These are phyloP conservation scores for Chrysoporthe austroafricana DNA, from an alignment of 2,329 filamentous ascomycete species.

Conservation along the genomic window DNA sequence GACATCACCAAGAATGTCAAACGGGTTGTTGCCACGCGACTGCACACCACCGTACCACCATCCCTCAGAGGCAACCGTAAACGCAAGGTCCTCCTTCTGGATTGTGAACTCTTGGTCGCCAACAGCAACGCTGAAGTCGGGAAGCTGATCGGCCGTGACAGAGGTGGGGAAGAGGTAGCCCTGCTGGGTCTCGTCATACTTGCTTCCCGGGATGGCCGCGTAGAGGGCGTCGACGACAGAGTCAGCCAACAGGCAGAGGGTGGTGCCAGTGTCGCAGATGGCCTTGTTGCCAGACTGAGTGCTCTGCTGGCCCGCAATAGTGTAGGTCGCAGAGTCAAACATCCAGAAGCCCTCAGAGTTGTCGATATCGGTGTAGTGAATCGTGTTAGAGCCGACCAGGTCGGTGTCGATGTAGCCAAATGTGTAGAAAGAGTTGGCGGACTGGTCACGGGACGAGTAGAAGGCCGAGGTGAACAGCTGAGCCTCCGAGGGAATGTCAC, in stretches of 20 bases:
- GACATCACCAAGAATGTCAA: constrained; percentile 67
- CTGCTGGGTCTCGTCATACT: constrained; percentile 58
- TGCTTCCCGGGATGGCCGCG: constrained; percentile 62
- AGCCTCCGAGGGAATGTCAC: constrained; percentile 49
- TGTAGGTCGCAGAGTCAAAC: constrained; percentile 60
- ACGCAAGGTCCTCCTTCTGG: constrained; percentile 48
- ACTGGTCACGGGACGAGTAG: constrained; percentile 57
- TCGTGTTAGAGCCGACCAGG: constrained; percentile 58
- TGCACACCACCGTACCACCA: constrained; percentile 69
- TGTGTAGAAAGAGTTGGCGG: constrained; percentile 66
- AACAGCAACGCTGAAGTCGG: constrained; percentile 65
- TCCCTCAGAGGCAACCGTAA: constrained; percentile 44
- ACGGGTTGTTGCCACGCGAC: constrained; percentile 59
- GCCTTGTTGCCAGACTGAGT: constrained; percentile 61
- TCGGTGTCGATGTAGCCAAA: constrained; percentile 73
- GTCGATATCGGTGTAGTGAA: constrained; percentile 65
- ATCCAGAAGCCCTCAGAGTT: constrained; percentile 70
- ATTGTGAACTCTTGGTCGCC: constrained; percentile 63
- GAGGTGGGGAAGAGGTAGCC: constrained; percentile 66
- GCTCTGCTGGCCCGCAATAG: constrained; percentile 60
- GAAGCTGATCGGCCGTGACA: constrained; percentile 56
- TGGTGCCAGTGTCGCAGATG: constrained; percentile 74
- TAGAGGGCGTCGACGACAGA: constrained; percentile 65
- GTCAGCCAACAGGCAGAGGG: constrained; percentile 68
- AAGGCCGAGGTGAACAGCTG: constrained; percentile 69